A percentile compares a stretch with the other conserved stretches of the same genome.
These are phyloP conservation scores for Cladosporium sp. DNA, from an alignment of 2,329 filamentous ascomycete species.

Conservation along the genomic window DNA sequence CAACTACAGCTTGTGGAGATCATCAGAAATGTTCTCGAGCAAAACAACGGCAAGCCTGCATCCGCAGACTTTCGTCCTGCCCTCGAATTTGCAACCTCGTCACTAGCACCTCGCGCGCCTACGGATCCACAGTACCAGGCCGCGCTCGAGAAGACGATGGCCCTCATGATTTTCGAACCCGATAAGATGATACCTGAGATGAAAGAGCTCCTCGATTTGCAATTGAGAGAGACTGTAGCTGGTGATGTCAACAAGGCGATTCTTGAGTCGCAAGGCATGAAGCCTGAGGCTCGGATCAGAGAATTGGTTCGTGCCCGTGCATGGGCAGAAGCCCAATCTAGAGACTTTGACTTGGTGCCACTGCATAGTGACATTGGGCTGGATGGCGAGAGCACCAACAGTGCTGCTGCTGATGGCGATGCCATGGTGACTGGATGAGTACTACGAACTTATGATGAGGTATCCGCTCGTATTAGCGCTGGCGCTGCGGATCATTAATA, in stretches of 20 bases:
- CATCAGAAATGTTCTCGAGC: slow-evolving; percentile 62
- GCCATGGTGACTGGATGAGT: slow-evolving; percentile 19
- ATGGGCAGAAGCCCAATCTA: slow-evolving; percentile 71
- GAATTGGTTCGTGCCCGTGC: slow-evolving; percentile 74
- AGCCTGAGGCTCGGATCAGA: slow-evolving; percentile 75
- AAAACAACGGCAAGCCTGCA: slow-evolving; percentile 48
- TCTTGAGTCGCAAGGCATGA: slow-evolving; percentile 64
- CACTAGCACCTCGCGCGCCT: slow-evolving; percentile 81
- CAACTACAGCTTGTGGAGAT: slow-evolving; percentile 90
- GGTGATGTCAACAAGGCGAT: slow-evolving; percentile 86
- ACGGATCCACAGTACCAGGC: slow-evolving; percentile 75
- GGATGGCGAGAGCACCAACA: slow-evolving; percentile 23
- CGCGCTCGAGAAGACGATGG: slow-evolving; percentile 89
- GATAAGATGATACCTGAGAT: slow-evolving; percentile 73
- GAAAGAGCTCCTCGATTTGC: slow-evolving; percentile 70
- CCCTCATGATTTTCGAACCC: slow-evolving; percentile 80
- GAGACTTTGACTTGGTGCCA: slow-evolving; percentile 39
- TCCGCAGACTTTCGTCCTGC: slow-evolving; percentile 77
- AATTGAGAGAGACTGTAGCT: slow-evolving; percentile 77
- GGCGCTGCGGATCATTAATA: slow-evolving; percentile 17
- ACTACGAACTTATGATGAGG: slow-evolving; percentile 1
- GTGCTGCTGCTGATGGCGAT: slow-evolving; percentile 14
- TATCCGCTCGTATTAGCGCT: slow-evolving; percentile 18
- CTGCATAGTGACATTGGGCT: slow-evolving; percentile 38
- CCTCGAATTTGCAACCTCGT: slow-evolving; percentile 78